Percentiles rank a stretch among this genome's conserved stretches.
Conservation (phyloP, 768 basidiomycete genomes). For the Hericium coralloides region DNA sequence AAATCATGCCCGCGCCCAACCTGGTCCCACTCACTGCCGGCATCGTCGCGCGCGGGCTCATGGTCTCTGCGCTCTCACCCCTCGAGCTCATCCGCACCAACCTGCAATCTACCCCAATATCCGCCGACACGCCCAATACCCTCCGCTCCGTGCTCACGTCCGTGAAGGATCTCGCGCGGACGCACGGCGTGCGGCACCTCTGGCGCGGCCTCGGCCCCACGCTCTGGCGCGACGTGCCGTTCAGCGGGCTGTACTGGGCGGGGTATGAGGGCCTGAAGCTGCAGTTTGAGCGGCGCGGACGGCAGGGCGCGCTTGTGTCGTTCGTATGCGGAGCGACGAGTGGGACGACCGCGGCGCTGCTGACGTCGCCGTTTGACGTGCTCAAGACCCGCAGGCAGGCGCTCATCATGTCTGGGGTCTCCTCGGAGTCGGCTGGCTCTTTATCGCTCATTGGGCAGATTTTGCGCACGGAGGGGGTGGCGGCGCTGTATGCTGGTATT, state of each 20-base stretch:
- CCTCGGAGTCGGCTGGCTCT: slow-evolving; percentile 35
- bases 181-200: slow-evolving; percentile 59
- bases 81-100: slow-evolving; percentile 92
- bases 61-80: slow-evolving; percentile 76
- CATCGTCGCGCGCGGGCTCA: slow-evolving; percentile 68
- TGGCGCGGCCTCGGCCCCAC: slow-evolving; percentile 92
- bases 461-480: slow-evolving; percentile 65
- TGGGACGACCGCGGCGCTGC: slow-evolving; percentile 75
- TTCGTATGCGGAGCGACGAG: slow-evolving; percentile 89
- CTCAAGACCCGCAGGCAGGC: slow-evolving; percentile 93
- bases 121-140: slow-evolving; percentile 63
- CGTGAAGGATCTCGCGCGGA: slow-evolving; percentile 47
- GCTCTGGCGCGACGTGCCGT: slow-evolving; percentile 95
- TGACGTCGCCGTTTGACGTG: slow-evolving; percentile 95
- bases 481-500: slow-evolving; percentile 77
- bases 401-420: slow-evolving; percentile 50
- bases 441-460: slow-evolving; percentile 62
- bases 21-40: slow-evolving; percentile 75
- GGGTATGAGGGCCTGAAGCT: slow-evolving; percentile 83
- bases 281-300: slow-evolving; percentile 41
- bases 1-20: slow-evolving; percentile 44
- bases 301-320: slow-evolving; percentile 56
- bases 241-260: slow-evolving; percentile 96
- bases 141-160: slow-evolving; percentile 64
- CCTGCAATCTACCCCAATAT: slow-evolving; percentile 77